Conservation (phyloP, 345 rosid genomes). For the Salix purpurea region DNA sequence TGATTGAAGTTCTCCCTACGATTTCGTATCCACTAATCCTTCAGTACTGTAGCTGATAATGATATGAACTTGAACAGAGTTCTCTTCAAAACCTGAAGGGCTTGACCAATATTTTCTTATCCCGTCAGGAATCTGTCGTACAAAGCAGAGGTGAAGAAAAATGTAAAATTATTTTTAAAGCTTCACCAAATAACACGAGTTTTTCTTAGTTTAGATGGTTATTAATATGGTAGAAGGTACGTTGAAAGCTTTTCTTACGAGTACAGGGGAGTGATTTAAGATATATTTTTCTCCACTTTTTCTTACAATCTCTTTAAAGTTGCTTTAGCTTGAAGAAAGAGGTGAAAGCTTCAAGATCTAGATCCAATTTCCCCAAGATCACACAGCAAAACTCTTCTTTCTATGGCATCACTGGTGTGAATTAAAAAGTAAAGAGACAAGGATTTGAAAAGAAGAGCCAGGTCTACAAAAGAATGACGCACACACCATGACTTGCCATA, state of each 20-base stretch:
- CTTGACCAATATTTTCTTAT: background rate
- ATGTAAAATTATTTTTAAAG: too few relatives aligned
- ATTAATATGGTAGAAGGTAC: too few relatives aligned
- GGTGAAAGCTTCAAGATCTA: background rate
- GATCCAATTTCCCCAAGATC: slow-evolving; percentile 6
- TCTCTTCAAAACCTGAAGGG: background rate
- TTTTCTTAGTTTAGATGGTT: too few relatives aligned
- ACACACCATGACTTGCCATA: background rate
- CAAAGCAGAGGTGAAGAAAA: background rate
- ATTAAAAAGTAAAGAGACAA: background rate
- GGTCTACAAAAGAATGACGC: background rate
- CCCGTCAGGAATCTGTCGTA: background rate
- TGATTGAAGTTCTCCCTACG: background rate
- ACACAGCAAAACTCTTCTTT: background rate
- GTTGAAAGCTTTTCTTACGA: too few relatives aligned
- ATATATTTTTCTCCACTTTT: background rate
- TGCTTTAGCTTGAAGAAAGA: background rate
- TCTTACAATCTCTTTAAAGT: background rate
- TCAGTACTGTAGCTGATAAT: background rate
- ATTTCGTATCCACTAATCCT: background rate
- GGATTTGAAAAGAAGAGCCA: slow-evolving; percentile 4
- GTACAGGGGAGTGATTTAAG: background rate
- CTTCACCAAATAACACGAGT: too few relatives aligned
- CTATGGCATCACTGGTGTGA: background rate
- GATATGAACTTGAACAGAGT: background rate